Conservation (phyloP, 192 early-diverging fungal genomes). For the Backusella parvicylindrica region DNA sequence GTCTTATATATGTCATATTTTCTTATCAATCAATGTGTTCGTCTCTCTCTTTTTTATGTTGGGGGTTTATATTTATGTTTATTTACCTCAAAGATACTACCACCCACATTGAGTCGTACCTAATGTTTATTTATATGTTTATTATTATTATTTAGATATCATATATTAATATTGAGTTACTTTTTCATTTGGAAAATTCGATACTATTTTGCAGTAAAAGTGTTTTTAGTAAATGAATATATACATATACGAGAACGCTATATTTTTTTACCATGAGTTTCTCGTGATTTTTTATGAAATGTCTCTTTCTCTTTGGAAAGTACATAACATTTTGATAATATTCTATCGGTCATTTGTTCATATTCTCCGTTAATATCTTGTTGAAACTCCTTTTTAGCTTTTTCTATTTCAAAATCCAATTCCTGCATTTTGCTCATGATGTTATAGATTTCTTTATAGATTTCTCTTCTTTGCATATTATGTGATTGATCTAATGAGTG, state of each 20-base stretch:
- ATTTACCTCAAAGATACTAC: conserved; percentile 23
- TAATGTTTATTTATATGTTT: too few relatives aligned
- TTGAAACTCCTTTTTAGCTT: conserved; percentile 5
- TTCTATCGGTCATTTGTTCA: neutral
- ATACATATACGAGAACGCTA: neutral
- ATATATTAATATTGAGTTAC: neutral
- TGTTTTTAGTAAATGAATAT: neutral
- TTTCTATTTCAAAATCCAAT: conserved; percentile 9
- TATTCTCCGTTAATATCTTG: conserved; percentile 10
- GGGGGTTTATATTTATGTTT: neutral
- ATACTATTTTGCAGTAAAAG: neutral
- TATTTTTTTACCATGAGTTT: conserved; percentile 5
- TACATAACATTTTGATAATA: neutral
- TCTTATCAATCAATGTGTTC: neutral
- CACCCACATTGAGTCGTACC: conserved; percentile 21
- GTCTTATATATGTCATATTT: conserved; percentile 10
- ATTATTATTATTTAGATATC: neutral
- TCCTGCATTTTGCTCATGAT: conserved; percentile 11
- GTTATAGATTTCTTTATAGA: conserved; percentile 24
- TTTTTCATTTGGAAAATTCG: conserved; percentile 8
- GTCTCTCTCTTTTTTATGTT: neutral
- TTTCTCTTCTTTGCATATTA: neutral
- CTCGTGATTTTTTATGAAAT: neutral
- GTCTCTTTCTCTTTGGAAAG: conserved; percentile 2
- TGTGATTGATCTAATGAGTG: conserved; percentile 19